Percentiles rank a stretch among this genome's conserved stretches.
Evolutionary conservation across 2,329 filamentous ascomycete species (phyloP).

Genomic region (Zasmidium citrigriseum): DNA sequence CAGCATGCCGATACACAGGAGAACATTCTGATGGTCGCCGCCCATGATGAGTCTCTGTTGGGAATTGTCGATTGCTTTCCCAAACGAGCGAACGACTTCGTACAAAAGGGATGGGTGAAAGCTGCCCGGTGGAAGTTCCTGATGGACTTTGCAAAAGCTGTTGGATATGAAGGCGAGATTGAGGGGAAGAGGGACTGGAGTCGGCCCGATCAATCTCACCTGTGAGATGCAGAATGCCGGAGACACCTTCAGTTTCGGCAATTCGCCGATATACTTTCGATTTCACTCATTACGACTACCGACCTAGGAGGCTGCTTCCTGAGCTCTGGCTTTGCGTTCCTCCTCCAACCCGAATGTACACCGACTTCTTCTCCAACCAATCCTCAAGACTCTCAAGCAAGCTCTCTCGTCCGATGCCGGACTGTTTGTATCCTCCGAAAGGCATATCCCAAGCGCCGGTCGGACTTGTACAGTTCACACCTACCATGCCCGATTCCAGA

Average conservation of each 20-base stretch:
- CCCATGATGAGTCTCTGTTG: constrained; percentile 50
- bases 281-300: not conserved
- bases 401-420: constrained; percentile 23
- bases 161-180: constrained; percentile 11
- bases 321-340: too few species aligned
- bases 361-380: constrained; percentile 16
- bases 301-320: not conserved
- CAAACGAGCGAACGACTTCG: constrained; percentile 49
- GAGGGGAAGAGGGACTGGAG: constrained; percentile 11
- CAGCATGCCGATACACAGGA: constrained; percentile 49
- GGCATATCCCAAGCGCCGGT: constrained; percentile 36
- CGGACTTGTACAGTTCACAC: constrained; percentile 42
- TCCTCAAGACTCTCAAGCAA: constrained; percentile 12
- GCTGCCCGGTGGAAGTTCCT: constrained; percentile 54
- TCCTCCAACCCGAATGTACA: constrained; percentile 11
- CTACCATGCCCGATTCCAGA: constrained; percentile 41
- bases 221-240: not conserved
- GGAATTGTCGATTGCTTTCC: constrained; percentile 54
- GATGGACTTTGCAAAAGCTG: constrained; percentile 44
- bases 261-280: too few species aligned
- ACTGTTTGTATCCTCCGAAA: constrained; percentile 43
- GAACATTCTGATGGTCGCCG: constrained; percentile 48
- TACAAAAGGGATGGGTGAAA: constrained; percentile 47
- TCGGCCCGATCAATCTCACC: not conserved
- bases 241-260: not conserved